These are phyloP conservation scores for Exophiala mesophila DNA, from an alignment of 2,329 filamentous ascomycete genomes.

Conservation along the genomic window DNA sequence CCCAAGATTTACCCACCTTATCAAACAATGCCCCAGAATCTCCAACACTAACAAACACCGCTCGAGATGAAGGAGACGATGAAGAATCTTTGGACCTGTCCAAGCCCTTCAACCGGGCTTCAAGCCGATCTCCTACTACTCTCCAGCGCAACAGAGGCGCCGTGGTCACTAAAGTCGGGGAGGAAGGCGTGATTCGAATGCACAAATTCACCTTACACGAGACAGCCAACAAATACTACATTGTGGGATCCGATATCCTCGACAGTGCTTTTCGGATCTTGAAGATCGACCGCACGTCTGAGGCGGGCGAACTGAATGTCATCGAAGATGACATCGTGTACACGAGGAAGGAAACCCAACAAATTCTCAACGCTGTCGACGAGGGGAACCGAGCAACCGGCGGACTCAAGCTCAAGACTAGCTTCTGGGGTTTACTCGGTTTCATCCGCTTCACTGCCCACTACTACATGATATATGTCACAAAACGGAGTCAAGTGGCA, in stretches of 20 bases:
- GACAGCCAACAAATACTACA: conserved; percentile 86
- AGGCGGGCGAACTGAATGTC: conserved; percentile 72
- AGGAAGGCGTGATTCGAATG: conserved; percentile 60
- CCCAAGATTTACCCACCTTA: conserved; percentile 20
- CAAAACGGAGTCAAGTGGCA: conserved; percentile 90
- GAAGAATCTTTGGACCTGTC: conserved; percentile 43
- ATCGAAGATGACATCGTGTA: conserved; percentile 95
- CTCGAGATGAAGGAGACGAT: conserved; percentile 35
- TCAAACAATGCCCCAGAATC: conserved; percentile 32
- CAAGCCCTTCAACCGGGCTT: conserved; percentile 41
- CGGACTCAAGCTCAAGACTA: conserved; percentile 83
- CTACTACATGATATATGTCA: conserved; percentile 96
- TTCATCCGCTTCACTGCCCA: conserved; percentile 95
- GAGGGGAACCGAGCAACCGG: conserved; percentile 89
- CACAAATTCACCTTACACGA: conserved; percentile 98
- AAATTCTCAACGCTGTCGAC: conserved; percentile 88
- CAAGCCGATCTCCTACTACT: conserved; percentile 33
- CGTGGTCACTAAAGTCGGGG: conserved; percentile 32
- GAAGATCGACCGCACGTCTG: conserved; percentile 87
- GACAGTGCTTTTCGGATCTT: conserved; percentile 85
- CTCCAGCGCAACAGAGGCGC: conserved; percentile 36
- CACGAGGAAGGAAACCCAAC: conserved; percentile 83
- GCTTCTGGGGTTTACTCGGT: conserved; percentile 79
- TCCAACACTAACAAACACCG: conserved; percentile 30
- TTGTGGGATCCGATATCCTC: conserved; percentile 86